Conservation (phyloP, 2,329 filamentous ascomycete species). For the Nemania sp. region DNA sequence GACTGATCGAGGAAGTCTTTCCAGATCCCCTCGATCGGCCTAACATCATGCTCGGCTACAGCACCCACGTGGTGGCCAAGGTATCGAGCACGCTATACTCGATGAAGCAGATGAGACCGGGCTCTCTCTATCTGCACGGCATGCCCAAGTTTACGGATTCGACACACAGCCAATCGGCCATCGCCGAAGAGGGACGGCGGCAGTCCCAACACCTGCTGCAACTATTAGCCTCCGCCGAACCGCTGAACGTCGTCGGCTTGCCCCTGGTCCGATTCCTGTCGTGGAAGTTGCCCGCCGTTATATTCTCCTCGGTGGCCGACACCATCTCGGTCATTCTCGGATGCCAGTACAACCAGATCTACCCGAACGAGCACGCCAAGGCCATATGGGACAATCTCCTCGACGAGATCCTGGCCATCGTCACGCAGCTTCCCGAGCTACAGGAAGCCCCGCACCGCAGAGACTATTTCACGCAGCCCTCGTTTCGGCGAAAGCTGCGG, state of each 20-base stretch:
- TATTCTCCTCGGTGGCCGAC: constrained; percentile 77
- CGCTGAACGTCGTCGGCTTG: constrained; percentile 64
- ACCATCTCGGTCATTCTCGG: constrained; percentile 81
- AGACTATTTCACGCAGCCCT: constrained; percentile 60
- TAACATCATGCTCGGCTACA: constrained; percentile 73
- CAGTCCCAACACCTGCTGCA: constrained; percentile 61
- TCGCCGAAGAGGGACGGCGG: constrained; percentile 32
- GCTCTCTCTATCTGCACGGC: constrained; percentile 25
- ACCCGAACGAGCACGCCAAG: constrained; percentile 68
- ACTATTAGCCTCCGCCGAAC: constrained; percentile 64
- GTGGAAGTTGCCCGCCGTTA: constrained; percentile 77
- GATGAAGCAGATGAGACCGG: constrained; percentile 48
- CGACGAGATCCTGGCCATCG: constrained; percentile 73
- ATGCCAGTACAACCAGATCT: constrained; percentile 71
- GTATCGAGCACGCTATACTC: constrained; percentile 35
- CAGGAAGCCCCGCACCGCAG: constrained; percentile 62
- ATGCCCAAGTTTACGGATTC: constrained; percentile 21
- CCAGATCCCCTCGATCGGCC: constrained; percentile 67
- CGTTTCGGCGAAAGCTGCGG: constrained; percentile 65
- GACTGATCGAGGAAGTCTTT: constrained; percentile 73
- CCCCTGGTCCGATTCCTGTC: constrained; percentile 66
- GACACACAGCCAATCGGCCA: constrained; percentile 22
- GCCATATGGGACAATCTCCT: constrained; percentile 72
- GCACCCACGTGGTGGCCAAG: constrained; percentile 46
- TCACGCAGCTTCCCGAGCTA: constrained; percentile 76